Conservation (phyloP, 805 yeast species). For the Candida peoriensis region DNA sequence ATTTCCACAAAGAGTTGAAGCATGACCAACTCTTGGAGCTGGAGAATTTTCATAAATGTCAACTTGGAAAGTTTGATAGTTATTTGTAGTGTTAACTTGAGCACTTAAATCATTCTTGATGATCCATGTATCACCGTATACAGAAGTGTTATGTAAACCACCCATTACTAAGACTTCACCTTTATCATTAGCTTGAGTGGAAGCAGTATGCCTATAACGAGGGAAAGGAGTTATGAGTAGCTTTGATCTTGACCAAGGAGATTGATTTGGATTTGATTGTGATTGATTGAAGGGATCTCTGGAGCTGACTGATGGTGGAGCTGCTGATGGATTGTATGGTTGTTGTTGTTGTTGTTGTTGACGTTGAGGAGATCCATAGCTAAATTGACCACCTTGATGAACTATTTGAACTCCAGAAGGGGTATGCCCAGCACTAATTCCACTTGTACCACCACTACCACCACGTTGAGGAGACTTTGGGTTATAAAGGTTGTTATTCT, state of each 20-base stretch:
- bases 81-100: slow-evolving; percentile 17
- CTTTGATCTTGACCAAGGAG: slow-evolving; percentile 68
- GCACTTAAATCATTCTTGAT: slow-evolving; percentile 56
- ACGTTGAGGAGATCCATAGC: slow-evolving; percentile 7
- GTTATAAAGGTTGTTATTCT: slow-evolving; percentile 20
- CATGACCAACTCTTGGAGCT: slow-evolving; percentile 96
- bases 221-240: slow-evolving; percentile 83
- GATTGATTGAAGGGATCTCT: not conserved
- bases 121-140: slow-evolving; percentile 95
- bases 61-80: slow-evolving; percentile 43
- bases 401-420: not conserved
- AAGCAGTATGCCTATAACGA: slow-evolving; percentile 87
- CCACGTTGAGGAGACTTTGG: slow-evolving; percentile 20
- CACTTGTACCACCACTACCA: not conserved
- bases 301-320: slow-evolving; percentile 16
- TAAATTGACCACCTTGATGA: slow-evolving; percentile 1
- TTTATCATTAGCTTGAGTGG: slow-evolving; percentile 67
- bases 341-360: slow-evolving; percentile 4
- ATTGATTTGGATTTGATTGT: slow-evolving; percentile 16
- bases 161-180: slow-evolving; percentile 90
- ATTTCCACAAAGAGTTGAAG: slow-evolving; percentile 85
- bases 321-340: slow-evolving; percentile 14
- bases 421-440: no score
- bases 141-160: slow-evolving; percentile 87
- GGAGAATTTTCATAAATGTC: slow-evolving; percentile 79